A percentile compares a stretch with the other conserved stretches of the same genome.
These are phyloP conservation scores for Tilletia setariae DNA, from an alignment of 1,284 basidiomycete species.

Conservation along the genomic window DNA sequence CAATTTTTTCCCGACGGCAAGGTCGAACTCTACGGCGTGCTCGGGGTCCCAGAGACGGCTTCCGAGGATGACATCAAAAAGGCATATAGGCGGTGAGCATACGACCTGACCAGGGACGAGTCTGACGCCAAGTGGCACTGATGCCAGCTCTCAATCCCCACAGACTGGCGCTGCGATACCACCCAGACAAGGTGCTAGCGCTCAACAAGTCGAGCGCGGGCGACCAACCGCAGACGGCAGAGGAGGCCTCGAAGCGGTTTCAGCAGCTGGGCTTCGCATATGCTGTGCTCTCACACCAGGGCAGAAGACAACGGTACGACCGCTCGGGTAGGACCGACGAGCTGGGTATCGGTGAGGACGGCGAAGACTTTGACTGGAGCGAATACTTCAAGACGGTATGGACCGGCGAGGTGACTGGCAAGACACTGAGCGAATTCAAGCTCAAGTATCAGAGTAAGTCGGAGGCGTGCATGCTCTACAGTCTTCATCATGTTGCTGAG, in stretches of 20 bases:
- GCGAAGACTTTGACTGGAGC: slow-evolving; percentile 51
- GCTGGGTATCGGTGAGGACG: slow-evolving; percentile 43
- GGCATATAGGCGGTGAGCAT: slow-evolving; percentile 45
- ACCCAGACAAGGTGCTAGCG: slow-evolving; percentile 50
- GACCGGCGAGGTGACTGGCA: slow-evolving; percentile 46
- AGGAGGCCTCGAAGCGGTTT: slow-evolving; percentile 39
- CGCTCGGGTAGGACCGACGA: slow-evolving; percentile 48
- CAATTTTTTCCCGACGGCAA: slow-evolving; percentile 50
- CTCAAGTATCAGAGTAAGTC: slow-evolving; percentile 41
- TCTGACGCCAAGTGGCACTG: too few species aligned
- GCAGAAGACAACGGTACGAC: slow-evolving; percentile 45
- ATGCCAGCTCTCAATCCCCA: background rate
- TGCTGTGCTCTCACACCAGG: slow-evolving; percentile 46
- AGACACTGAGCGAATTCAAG: slow-evolving; percentile 47
- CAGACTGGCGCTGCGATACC: slow-evolving; percentile 49
- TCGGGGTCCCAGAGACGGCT: slow-evolving; percentile 34
- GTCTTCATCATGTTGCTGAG: background rate
- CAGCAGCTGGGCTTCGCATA: slow-evolving; percentile 53
- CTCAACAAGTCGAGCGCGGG: slow-evolving; percentile 16
- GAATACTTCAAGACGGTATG: slow-evolving; percentile 53
- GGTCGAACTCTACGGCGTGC: slow-evolving; percentile 50
- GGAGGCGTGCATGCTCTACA: background rate
- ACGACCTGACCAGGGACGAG: background rate
- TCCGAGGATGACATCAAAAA: slow-evolving; percentile 44
- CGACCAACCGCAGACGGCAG: slow-evolving; percentile 16